Base-by-base conservation (phyloP, 352 stramenopile genomes). In the Pythium monospermum region DNA sequence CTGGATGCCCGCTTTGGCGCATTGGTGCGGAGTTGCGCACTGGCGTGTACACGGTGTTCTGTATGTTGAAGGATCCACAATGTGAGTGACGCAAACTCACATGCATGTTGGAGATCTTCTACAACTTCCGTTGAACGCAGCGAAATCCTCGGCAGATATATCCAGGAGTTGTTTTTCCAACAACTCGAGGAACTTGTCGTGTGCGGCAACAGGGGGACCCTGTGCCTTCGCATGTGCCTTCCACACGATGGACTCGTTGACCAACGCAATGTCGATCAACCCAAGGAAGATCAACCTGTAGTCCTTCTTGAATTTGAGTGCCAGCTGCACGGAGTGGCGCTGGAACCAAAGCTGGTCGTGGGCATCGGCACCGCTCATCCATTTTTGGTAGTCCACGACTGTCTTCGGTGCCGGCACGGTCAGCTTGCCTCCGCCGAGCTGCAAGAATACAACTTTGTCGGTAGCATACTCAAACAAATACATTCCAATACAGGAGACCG, bases 241-340 rank as follows among this genome's bases (percentile, higher is more conserved):
- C 4, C 15, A 18, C 4, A 57, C 58, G 1, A 66, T 46, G 30
- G 41, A 66, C 0, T 46, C 45, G 39, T 66, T 66, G 2, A 59
- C 42, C 1, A 67, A 6, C 6, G 53, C 53, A 26, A 62, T 53
- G 53, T 59, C 53, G 13, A 61, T 12, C 0, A 67, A 23, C 4
- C 59, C 52, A 0, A 67, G 42, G 19, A 67, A 67, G 3, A 65
- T 26, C 2, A 32, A 36, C 28, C 39, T 63, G 49, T 63, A 68
- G 38, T 68, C 59, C 11, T 63, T 68, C 4, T 57, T 41, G 21
- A 53, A 51, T n/a, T 49, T 56, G 27, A 53, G 52, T 0, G 43
- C 16, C 2, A 60, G 21, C 21, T 64, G 59, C 0, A 64, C 2
- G 12, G 30, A 54, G 16, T 60, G 60, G 0, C 49, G 22, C 49